These are phyloP conservation scores for Tephrocybe rancida DNA, from an alignment of 768 basidiomycete species.

Conservation along the genomic window DNA sequence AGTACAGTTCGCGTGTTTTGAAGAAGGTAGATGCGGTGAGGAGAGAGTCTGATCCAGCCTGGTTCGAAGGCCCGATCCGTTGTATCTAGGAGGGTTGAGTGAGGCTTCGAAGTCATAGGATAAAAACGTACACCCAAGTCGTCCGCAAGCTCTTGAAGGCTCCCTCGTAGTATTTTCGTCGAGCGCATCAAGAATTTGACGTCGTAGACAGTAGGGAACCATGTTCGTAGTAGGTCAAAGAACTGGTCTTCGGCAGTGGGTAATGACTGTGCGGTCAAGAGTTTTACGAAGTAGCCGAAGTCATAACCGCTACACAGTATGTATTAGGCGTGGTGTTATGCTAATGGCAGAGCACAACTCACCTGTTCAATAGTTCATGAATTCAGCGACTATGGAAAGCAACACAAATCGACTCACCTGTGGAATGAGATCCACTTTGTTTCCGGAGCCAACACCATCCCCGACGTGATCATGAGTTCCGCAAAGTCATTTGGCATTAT, in stretches of 20 bases:
- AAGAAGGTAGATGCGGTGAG: slow-evolving; percentile 94
- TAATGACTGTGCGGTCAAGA: slow-evolving; percentile 83
- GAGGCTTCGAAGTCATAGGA: slow-evolving; percentile 9
- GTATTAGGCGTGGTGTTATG: neutral
- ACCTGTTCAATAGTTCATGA: neutral
- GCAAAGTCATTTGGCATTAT: slow-evolving; percentile 95
- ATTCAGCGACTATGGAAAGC: neutral
- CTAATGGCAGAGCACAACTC: neutral
- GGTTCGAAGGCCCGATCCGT: slow-evolving; percentile 89
- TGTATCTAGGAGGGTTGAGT: slow-evolving; percentile 58
- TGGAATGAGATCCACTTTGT: slow-evolving; percentile 98
- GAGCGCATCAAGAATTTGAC: slow-evolving; percentile 96
- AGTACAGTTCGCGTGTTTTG: slow-evolving; percentile 92
- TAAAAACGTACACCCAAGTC: slow-evolving; percentile 80
- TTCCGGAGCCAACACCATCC: slow-evolving; percentile 85
- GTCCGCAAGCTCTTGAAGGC: slow-evolving; percentile 93
- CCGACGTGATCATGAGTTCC: slow-evolving; percentile 95
- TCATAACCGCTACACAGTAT: slow-evolving; percentile 82
- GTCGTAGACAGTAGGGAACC: slow-evolving; percentile 98
- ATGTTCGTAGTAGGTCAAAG: slow-evolving; percentile 82
- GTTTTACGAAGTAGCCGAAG: slow-evolving; percentile 97
- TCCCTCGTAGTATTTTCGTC: slow-evolving; percentile 84
- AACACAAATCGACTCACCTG: slow-evolving; percentile 58
- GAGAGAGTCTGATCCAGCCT: slow-evolving; percentile 96
- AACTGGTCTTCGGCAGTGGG: slow-evolving; percentile 90